phyloP scores from a whole-genome alignment of 768 basidiomycete genomes.

The Agaricus blazei region DNA sequence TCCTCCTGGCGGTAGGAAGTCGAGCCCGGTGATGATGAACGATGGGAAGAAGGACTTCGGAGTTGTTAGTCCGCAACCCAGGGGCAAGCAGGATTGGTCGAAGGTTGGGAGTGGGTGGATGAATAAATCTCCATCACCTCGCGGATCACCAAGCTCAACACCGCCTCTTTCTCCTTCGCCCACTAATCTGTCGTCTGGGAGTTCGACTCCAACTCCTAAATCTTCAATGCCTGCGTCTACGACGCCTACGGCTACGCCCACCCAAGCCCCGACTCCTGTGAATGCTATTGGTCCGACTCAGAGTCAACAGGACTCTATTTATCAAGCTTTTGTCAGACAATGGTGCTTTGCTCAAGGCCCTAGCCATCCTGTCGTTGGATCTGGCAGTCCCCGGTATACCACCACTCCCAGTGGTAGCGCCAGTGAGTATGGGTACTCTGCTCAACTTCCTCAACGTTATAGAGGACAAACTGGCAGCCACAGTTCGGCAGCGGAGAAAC shows the following conservation, averaged over 20 bases:
- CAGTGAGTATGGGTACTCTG: neutral
- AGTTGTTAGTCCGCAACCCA: neutral
- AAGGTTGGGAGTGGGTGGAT: neutral
- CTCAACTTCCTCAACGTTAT: too few species aligned
- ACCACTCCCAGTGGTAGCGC: neutral
- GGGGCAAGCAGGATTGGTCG: neutral
- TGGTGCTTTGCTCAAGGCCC: slow-evolving; percentile 66
- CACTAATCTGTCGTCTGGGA: neutral
- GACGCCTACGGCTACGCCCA: neutral
- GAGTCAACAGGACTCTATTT: slow-evolving; percentile 28
- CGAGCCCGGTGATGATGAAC: neutral
- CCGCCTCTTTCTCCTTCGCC: too few species aligned
- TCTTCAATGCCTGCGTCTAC: neutral
- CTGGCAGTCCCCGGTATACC: neutral
- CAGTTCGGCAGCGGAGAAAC: too few species aligned
- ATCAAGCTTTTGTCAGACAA: slow-evolving; percentile 57
- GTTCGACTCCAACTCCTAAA: neutral
- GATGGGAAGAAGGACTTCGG: neutral
- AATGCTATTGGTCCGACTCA: neutral
- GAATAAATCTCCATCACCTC: neutral
- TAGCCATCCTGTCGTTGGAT: neutral
- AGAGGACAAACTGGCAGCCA: too few species aligned
- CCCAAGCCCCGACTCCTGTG: neutral
- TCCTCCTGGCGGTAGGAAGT: slow-evolving; percentile 2
- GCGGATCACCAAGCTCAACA: too few species aligned